A percentile compares a stretch with the other conserved stretches of the same genome.
These are phyloP conservation scores for Suillus paluster DNA, from an alignment of 768 basidiomycete species.

Conservation along the genomic window DNA sequence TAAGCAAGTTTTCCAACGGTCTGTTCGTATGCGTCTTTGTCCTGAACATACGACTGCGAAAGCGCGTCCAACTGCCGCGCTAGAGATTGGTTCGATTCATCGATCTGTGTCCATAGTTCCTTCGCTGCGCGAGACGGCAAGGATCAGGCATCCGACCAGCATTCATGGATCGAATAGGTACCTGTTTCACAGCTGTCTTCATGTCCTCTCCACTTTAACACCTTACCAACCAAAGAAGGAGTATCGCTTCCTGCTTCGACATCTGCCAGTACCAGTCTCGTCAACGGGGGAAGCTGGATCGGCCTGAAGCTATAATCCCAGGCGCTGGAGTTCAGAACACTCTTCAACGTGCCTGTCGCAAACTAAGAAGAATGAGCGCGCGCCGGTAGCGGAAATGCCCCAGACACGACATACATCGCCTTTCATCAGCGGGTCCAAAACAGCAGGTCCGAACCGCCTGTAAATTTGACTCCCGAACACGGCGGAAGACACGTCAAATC, in stretches of 20 bases:
- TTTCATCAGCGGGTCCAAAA: slow-evolving; percentile 68
- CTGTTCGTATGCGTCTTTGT: slow-evolving; percentile 55
- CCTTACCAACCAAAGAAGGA: slow-evolving; percentile 90
- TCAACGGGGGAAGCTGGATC: slow-evolving; percentile 83
- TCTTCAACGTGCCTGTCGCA: slow-evolving; percentile 23
- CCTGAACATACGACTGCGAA: slow-evolving; percentile 49
- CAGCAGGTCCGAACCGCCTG: slow-evolving; percentile 78
- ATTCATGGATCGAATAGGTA: slow-evolving; percentile 22
- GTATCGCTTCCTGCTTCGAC: slow-evolving; percentile 97
- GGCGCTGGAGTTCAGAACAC: slow-evolving; percentile 63
- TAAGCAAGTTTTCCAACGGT: slow-evolving; percentile 67
- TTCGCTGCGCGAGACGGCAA: slow-evolving; percentile 47
- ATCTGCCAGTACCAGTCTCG: slow-evolving; percentile 89
- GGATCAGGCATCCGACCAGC: slow-evolving; percentile 1
- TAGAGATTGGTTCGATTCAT: slow-evolving; percentile 63
- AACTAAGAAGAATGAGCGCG: slow-evolving; percentile 16
- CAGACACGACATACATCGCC: slow-evolving; percentile 31
- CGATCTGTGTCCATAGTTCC: slow-evolving; percentile 66
- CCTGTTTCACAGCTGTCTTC: slow-evolving; percentile 64
- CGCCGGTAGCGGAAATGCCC: not conserved
- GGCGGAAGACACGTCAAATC: slow-evolving; percentile 94
- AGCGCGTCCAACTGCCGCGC: slow-evolving; percentile 56
- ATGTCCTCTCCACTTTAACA: slow-evolving; percentile 76
- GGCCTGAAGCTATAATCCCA: slow-evolving; percentile 78
- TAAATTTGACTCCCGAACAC: slow-evolving; percentile 96